A percentile compares a stretch with the other conserved stretches of the same genome.
Evolutionary conservation across 1,284 basidiomycete species (phyloP).

Genomic region (Ganoderma boninense): DNA sequence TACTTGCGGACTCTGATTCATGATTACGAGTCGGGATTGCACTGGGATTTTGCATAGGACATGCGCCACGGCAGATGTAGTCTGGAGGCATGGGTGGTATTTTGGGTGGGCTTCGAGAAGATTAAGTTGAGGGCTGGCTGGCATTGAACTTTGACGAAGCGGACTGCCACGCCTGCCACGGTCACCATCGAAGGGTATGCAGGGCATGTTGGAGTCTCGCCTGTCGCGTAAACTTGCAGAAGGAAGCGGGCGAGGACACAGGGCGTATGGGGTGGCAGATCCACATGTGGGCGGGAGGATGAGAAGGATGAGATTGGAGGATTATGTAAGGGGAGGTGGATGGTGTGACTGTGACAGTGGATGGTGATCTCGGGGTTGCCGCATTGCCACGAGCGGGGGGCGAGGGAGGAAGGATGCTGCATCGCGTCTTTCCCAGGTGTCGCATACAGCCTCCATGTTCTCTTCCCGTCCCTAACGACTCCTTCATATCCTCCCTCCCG

Average conservation of each 20-base stretch:
- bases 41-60: background rate
- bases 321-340: background rate
- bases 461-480: background rate
- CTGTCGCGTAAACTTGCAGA: no score
- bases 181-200: background rate
- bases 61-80: background rate
- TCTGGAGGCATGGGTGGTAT: background rate
- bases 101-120: background rate
- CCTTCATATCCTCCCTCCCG: conserved; percentile 4
- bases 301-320: background rate
- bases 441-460: conserved; percentile 8
- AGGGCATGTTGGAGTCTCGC: background rate
- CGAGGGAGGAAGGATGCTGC: background rate
- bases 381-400: conserved; percentile 16
- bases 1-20: background rate
- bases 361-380: conserved; percentile 18
- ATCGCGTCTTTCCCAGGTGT: background rate
- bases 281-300: no score
- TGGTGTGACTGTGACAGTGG: background rate
- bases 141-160: background rate
- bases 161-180: background rate
- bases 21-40: background rate
- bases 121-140: background rate
- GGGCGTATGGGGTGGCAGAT: no score
- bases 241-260: no score